phyloP scores from a whole-genome alignment of 768 basidiomycete genomes.

The Mycena rosella region DNA sequence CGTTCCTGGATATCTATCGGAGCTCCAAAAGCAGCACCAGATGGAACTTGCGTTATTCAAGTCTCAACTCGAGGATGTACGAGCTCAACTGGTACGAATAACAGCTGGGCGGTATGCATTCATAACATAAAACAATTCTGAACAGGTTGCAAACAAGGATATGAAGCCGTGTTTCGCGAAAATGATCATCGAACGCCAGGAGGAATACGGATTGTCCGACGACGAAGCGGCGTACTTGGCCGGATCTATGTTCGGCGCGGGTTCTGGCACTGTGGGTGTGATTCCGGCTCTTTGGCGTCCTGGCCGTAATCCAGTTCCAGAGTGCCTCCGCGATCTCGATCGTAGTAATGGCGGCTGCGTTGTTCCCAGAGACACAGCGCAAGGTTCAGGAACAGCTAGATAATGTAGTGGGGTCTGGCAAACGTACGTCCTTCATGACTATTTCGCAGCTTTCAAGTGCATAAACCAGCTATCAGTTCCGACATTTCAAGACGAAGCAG shows the following conservation, averaged over 20 bases:
- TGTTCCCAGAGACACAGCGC: conserved; percentile 64
- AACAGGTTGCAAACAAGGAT: conserved; percentile 45
- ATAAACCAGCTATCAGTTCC: conserved; percentile 46
- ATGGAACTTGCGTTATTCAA: conserved; percentile 71
- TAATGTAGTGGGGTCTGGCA: conserved; percentile 60
- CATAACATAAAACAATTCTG: conserved; percentile 26
- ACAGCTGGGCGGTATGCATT: neutral
- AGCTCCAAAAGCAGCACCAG: conserved; percentile 66
- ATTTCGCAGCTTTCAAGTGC: neutral
- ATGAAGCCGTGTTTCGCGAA: conserved; percentile 64
- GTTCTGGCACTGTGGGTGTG: conserved; percentile 63
- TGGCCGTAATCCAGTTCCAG: conserved; percentile 20
- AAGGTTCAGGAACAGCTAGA: conserved; percentile 70
- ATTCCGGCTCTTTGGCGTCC: neutral
- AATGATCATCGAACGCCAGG: conserved; percentile 69
- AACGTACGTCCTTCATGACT: conserved; percentile 45
- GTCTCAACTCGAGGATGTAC: conserved; percentile 61
- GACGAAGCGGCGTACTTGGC: conserved; percentile 73
- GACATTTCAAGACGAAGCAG: conserved; percentile 54
- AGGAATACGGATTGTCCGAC: conserved; percentile 64
- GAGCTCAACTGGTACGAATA: conserved; percentile 55
- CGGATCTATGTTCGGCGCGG: conserved; percentile 76
- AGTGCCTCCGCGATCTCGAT: conserved; percentile 72
- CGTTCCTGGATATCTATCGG: conserved; percentile 72
- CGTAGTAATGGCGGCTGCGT: conserved; percentile 68